Conservation (phyloP, 1,284 basidiomycete genomes). For the Hemileia vastatrix region DNA sequence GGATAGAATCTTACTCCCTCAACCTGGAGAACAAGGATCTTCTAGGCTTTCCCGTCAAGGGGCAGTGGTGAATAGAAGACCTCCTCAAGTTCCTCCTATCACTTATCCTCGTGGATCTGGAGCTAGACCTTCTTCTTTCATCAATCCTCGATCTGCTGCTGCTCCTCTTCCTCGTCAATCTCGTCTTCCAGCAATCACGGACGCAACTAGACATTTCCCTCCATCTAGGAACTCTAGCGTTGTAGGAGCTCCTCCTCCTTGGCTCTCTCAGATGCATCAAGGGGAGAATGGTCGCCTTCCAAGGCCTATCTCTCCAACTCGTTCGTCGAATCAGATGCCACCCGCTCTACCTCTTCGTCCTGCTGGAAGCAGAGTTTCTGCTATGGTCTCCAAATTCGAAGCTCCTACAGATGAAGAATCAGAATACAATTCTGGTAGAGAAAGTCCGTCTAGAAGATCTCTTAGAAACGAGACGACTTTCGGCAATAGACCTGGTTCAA, state of each 20-base stretch:
- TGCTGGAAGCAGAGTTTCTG: conserved; percentile 27
- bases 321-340: neutral
- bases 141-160: conserved; percentile 29
- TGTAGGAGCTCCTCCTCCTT: conserved; percentile 24
- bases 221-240: conserved; percentile 25
- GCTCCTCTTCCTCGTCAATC: conserved; percentile 32
- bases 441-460: neutral
- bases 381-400: conserved; percentile 29
- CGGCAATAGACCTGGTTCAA: neutral
- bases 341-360: conserved; percentile 1
- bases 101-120: neutral
- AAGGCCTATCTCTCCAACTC: conserved; percentile 24
- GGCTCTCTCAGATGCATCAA: conserved; percentile 29
- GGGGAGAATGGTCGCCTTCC: conserved; percentile 27
- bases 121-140: conserved; percentile 28
- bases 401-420: neutral
- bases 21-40: neutral
- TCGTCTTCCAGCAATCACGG: conserved; percentile 32
- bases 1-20: neutral
- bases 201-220: conserved; percentile 36
- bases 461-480: neutral
- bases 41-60: neutral
- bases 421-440: neutral
- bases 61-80: neutral
- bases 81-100: neutral